These are phyloP conservation scores for Aspergillus hancockii DNA, from an alignment of 495 filamentous ascomycete species.

Conservation along the genomic window DNA sequence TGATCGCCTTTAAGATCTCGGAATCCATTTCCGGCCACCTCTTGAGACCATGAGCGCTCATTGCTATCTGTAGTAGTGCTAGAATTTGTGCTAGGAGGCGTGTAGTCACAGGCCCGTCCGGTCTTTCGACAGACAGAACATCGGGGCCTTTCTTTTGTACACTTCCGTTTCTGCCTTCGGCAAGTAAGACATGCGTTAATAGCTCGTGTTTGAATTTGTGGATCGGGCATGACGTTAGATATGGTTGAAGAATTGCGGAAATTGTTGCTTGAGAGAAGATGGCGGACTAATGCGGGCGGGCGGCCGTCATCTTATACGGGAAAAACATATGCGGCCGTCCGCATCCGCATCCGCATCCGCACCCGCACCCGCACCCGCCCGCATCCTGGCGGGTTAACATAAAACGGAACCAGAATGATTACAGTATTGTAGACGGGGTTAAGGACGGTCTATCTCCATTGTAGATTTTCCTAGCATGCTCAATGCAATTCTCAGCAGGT, in stretches of 20 bases:
- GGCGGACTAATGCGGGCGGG: neutral
- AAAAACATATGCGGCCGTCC: neutral
- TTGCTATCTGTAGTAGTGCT: neutral
- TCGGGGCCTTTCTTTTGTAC: neutral
- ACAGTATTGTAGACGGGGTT: too few relatives aligned
- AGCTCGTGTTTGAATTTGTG: neutral
- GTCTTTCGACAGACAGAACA: neutral
- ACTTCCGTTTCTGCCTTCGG: neutral
- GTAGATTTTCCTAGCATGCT: neutral
- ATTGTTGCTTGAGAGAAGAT: neutral
- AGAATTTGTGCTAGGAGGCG: neutral
- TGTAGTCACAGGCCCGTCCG: neutral
- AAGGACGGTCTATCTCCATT: too few relatives aligned
- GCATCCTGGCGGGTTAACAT: too few relatives aligned
- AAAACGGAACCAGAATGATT: too few relatives aligned
- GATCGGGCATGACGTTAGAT: neutral
- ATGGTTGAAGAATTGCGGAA: too few relatives aligned
- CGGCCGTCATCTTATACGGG: neutral
- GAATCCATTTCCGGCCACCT: neutral
- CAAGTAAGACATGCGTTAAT: neutral
- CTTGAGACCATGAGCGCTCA: neutral
- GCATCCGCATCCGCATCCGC: neutral
- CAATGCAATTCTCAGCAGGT: neutral
- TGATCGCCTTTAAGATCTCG: neutral
- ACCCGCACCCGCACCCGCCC: neutral